Conservation (phyloP, 2,329 filamentous ascomycete species). For the Fonsecaea erecta region DNA sequence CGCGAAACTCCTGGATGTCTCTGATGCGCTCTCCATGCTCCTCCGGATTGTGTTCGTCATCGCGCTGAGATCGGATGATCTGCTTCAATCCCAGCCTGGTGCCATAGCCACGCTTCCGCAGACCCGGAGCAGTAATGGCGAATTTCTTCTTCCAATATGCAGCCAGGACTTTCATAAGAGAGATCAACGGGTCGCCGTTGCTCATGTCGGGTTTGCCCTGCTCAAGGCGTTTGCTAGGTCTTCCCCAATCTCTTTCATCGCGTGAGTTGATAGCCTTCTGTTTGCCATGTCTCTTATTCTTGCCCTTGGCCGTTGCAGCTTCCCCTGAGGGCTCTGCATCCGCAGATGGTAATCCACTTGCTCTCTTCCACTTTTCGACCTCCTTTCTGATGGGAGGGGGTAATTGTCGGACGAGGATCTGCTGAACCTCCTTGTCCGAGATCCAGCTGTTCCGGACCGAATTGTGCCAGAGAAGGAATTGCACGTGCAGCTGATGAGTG, state of each 20-base stretch:
- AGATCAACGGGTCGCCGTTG: slow-evolving; percentile 77
- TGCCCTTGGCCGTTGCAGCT: slow-evolving; percentile 39
- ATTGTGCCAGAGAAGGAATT: slow-evolving; percentile 88
- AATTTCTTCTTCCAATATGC: slow-evolving; percentile 90
- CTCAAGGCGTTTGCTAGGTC: slow-evolving; percentile 70
- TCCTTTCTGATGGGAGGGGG: slow-evolving; percentile 71
- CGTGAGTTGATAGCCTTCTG: slow-evolving; percentile 49
- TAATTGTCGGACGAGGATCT: slow-evolving; percentile 74
- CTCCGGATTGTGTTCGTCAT: slow-evolving; percentile 64
- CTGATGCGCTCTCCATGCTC: slow-evolving; percentile 76
- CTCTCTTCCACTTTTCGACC: slow-evolving; percentile 72
- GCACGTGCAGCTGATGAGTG: slow-evolving; percentile 88
- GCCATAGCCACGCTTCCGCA: slow-evolving; percentile 91
- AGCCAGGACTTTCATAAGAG: slow-evolving; percentile 74
- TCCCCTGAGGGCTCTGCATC: slow-evolving; percentile 42
- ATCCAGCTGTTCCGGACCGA: slow-evolving; percentile 82
- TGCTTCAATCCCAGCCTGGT: slow-evolving; percentile 73
- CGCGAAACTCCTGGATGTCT: slow-evolving; percentile 69
- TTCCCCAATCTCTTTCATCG: slow-evolving; percentile 70
- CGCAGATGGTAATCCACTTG: slow-evolving; percentile 64
- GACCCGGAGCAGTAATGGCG: slow-evolving; percentile 72
- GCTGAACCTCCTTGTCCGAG: slow-evolving; percentile 75
- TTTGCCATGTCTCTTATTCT: slow-evolving; percentile 48
- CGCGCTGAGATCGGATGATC: slow-evolving; percentile 71
- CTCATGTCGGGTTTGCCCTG: slow-evolving; percentile 75